Base-by-base conservation (phyloP, 2,329 filamentous ascomycete genomes). In the Raffaelea arxii region DNA sequence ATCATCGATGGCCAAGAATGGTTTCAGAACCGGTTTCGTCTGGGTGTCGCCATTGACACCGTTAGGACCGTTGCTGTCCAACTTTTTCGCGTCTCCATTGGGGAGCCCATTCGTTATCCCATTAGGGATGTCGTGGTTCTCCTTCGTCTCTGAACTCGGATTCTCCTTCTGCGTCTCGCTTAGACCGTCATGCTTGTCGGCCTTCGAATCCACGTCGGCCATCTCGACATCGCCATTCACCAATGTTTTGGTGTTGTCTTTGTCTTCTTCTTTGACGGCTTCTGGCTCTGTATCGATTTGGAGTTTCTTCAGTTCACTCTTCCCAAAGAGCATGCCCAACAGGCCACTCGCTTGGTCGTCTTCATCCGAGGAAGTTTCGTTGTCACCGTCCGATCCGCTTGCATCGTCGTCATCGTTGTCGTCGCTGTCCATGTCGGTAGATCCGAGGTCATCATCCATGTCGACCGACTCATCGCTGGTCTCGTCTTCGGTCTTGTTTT, bases 401-500 rank as follows among this genome's bases (percentile, higher is more conserved):
- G 65, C 64, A 16, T 67, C 59, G 16, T 69, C 71, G 4, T 63
- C 65, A 2, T 61, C 63, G 2, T 64, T 68, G 22, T 65, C 67
- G 35, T 65, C 67, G 40, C 66, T 70, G 18, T 71, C 67, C 58
- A 69, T 67, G 39, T 82, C 77, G 24, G 72, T 77, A 3, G 77
- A 78, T 3, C 75, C 77, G 53, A 80, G 63, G 47, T 82, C 78
- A 49, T 82, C 78, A 52, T 83, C 79, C 79, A 84, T 84, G 54
- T 82, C 78, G 21, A 82, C 66, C 2, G 80, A 82, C 57, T 83
- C 79, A 52, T 84, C 80, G 38, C 72, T 77, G 4, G 72, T 78
- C 9, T 79, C 77, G 38, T 69, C 67, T 7, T 47, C 40, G 2
- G 12, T 35, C 3, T 23, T 56, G 2, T 48, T 55, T 55, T 5